Conservation (phyloP, 345 rosid genomes). For the Citrus sp. region DNA sequence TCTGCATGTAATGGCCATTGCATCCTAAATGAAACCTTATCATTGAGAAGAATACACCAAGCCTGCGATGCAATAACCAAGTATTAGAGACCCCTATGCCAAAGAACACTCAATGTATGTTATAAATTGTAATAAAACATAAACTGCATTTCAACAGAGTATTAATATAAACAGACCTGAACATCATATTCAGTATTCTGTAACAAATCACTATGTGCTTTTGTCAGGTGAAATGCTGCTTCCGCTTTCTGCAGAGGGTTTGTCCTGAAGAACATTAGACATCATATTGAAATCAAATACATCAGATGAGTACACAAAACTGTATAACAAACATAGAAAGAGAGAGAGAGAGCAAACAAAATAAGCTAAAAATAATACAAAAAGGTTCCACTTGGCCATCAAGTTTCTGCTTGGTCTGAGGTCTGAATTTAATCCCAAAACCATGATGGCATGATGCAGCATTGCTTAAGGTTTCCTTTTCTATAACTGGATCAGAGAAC, state of each 20-base stretch:
- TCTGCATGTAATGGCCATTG: slow-evolving; percentile 30
- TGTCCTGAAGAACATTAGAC: slow-evolving; percentile 20
- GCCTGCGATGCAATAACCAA: slow-evolving; percentile 16
- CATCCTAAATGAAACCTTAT: slow-evolving; percentile 30
- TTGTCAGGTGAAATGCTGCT: slow-evolving; percentile 24
- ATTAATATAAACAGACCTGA: slow-evolving; percentile 25
- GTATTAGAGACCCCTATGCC: background rate
- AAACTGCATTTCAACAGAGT: background rate
- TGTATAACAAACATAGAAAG: background rate
- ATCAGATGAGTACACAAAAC: background rate
- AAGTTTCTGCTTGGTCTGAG: background rate
- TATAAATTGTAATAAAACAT: background rate
- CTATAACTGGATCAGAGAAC: background rate
- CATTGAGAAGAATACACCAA: slow-evolving; percentile 37
- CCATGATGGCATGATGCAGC: background rate
- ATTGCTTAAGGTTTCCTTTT: background rate
- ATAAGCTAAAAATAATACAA: background rate
- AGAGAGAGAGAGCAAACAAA: background rate
- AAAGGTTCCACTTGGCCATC: background rate
- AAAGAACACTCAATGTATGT: background rate
- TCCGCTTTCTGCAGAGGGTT: slow-evolving; percentile 23
- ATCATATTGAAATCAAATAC: background rate
- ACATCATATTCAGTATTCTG: slow-evolving; percentile 24
- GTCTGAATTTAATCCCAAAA: background rate
- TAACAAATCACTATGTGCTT: slow-evolving; percentile 16